Evolutionary conservation across 108 stramenopile species (phyloP).

Genomic region (Cylindrotheca closterium): DNA sequence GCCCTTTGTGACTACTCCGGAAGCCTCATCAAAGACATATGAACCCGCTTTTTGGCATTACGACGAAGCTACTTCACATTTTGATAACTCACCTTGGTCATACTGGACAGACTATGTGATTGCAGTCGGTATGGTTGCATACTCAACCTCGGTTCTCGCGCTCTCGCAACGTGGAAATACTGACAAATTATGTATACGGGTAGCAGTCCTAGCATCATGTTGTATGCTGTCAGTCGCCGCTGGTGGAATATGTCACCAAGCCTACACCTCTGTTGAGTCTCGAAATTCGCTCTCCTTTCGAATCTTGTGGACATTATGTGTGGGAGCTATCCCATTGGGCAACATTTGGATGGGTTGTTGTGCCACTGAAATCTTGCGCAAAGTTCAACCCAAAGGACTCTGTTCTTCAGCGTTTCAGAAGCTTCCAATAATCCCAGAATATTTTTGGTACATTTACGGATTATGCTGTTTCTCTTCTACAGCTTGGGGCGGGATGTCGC

Average conservation of each 20-base stretch:
- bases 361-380: slow-evolving; percentile 46
- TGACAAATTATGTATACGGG: slow-evolving; percentile 4
- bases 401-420: slow-evolving; percentile 12
- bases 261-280: slow-evolving; percentile 42
- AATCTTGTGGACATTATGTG: slow-evolving; percentile 76
- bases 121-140: slow-evolving; percentile 48
- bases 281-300: slow-evolving; percentile 65
- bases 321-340: slow-evolving; percentile 74
- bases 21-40: slow-evolving; percentile 51
- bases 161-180: slow-evolving; percentile 4
- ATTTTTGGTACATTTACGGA: slow-evolving; percentile 73
- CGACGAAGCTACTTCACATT: slow-evolving; percentile 44
- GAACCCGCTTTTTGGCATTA: slow-evolving; percentile 52
- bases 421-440: slow-evolving; percentile 30
- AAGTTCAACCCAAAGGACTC: slow-evolving; percentile 24
- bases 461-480: slow-evolving; percentile 39
- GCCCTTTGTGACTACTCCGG: slow-evolving; percentile 43
- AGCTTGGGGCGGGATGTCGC: slow-evolving; percentile 59
- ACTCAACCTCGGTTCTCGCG: slow-evolving; percentile 22
- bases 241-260: slow-evolving; percentile 76
- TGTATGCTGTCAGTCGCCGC: slow-evolving; percentile 67
- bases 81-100: slow-evolving; percentile 81
- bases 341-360: slow-evolving; percentile 72
- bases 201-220: slow-evolving; percentile 39
- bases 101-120: slow-evolving; percentile 84